These are phyloP conservation scores for Vanderwaltozyma yarrowii DNA, from an alignment of 805 yeast genomes.

Conservation along the genomic window DNA sequence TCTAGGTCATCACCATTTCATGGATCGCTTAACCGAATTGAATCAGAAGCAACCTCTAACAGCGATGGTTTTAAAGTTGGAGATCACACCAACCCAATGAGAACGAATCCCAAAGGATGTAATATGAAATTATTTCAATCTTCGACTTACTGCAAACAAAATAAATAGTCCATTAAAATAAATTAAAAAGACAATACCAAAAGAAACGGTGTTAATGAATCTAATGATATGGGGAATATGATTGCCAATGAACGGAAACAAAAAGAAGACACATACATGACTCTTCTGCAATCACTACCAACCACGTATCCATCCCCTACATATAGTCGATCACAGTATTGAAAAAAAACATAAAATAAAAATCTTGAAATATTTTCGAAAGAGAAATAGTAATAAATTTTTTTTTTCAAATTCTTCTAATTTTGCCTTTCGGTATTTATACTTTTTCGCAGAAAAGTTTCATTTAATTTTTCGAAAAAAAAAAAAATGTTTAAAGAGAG, in stretches of 20 bases:
- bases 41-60: conserved; percentile 74
- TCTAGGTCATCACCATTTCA: conserved; percentile 96
- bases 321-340: neutral
- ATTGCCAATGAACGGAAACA: neutral
- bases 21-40: conserved; percentile 57
- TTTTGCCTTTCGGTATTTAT: neutral
- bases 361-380: neutral
- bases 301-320: neutral
- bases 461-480: neutral
- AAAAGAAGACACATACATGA: no score
- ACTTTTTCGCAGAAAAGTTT: neutral
- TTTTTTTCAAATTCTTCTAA: neutral
- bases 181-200: no score
- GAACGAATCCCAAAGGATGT: neutral
- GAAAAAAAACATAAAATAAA: neutral
- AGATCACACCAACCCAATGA: neutral
- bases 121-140: no score
- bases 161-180: no score
- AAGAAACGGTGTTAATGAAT: no score
- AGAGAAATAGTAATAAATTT: no score
- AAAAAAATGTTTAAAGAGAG: neutral
- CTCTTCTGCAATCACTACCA: neutral
- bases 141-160: no score
- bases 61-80: conserved; percentile 98
- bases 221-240: neutral